Evolutionary conservation across 2,329 filamentous ascomycete genomes (phyloP).

Genomic region (Coniochaeta sp.): DNA sequence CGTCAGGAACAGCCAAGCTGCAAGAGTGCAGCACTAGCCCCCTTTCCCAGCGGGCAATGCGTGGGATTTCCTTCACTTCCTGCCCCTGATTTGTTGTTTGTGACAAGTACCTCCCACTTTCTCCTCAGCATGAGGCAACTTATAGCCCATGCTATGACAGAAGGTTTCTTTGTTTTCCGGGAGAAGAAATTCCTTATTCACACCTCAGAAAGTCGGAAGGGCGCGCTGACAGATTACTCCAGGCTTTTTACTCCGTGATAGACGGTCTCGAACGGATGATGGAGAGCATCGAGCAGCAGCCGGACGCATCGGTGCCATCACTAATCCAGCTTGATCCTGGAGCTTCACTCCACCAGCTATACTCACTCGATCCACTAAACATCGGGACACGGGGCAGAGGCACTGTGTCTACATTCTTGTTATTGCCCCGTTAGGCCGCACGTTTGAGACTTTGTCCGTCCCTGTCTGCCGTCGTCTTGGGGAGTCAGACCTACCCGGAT

Average conservation of each 20-base stretch:
- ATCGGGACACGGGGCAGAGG: no score
- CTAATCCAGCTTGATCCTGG: background rate
- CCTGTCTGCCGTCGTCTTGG: background rate
- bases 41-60: background rate
- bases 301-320: background rate
- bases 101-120: constrained; percentile 17
- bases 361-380: background rate
- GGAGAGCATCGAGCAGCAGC: background rate
- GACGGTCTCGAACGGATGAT: background rate
- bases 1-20: background rate
- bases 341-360: constrained; percentile 1
- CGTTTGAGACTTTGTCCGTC: background rate
- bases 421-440: background rate
- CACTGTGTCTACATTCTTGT: background rate
- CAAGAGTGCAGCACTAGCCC: background rate
- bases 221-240: background rate
- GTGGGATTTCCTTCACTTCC: constrained; percentile 1
- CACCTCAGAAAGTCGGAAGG: background rate
- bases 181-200: background rate
- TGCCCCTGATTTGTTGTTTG: constrained; percentile 19
- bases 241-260: background rate
- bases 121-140: constrained; percentile 13
- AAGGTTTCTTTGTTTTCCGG: constrained; percentile 14
- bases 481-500: no score
- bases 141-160: constrained; percentile 20